phyloP scores from a whole-genome alignment of 169 alveolate genomes.

The Cardiosporidium cionae region DNA sequence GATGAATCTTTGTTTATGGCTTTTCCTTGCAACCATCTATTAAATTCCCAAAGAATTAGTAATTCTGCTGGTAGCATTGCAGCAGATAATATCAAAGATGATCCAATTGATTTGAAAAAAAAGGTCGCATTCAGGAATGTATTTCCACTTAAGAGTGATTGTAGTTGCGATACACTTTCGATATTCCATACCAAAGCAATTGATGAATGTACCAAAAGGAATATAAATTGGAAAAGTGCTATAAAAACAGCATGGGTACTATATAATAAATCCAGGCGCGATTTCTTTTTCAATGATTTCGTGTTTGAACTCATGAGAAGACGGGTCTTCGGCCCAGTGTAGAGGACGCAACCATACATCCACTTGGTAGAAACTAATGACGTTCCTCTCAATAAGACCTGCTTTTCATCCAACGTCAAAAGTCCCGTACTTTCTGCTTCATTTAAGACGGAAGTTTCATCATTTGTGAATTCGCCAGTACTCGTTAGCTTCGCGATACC shows the following conservation, averaged over 20 bases:
- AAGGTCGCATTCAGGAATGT: too few relatives aligned
- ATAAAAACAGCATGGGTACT: too few relatives aligned
- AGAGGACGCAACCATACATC: constrained; percentile 82
- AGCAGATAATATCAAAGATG: neutral
- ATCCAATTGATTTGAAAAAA: too few relatives aligned
- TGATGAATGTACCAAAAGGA: too few relatives aligned
- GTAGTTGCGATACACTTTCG: too few relatives aligned
- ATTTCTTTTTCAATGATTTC: too few relatives aligned
- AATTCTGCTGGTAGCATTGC: neutral
- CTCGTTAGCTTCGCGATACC: neutral
- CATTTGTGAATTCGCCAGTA: too few relatives aligned
- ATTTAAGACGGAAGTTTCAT: neutral
- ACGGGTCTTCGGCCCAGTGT: constrained; percentile 88
- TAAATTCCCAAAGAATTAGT: neutral
- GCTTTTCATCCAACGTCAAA: neutral
- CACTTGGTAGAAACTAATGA: constrained; percentile 63
- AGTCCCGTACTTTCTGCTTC: neutral
- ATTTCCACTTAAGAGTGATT: too few relatives aligned
- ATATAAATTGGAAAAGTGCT: too few relatives aligned
- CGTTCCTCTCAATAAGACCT: neutral
- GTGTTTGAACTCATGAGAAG: too few relatives aligned
- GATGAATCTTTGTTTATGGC: neutral
- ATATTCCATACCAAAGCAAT: too few relatives aligned
- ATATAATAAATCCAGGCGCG: too few relatives aligned
- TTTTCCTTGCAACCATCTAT: neutral